These are phyloP conservation scores for Pseudocercospora fuligena DNA, from an alignment of 2,329 filamentous ascomycete species.

Conservation along the genomic window DNA sequence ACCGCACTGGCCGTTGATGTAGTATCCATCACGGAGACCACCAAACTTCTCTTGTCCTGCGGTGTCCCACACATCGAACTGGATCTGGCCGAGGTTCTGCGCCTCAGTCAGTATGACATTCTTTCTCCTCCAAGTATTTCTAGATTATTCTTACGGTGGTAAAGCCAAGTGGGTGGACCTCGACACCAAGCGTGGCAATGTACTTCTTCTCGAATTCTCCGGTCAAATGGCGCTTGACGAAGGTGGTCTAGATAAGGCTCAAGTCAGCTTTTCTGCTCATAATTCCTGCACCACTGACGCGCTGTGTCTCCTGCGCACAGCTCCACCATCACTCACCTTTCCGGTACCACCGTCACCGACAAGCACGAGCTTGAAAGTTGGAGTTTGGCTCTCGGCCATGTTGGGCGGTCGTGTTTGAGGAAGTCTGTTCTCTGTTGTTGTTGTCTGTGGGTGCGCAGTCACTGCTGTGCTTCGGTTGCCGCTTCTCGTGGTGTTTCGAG, in stretches of 20 bases:
- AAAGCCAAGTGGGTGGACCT: slow-evolving; percentile 98
- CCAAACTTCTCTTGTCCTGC: slow-evolving; percentile 99
- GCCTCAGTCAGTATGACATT: slow-evolving; percentile 8
- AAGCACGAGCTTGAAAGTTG: slow-evolving; percentile 99
- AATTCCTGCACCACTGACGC: not conserved
- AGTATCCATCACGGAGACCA: slow-evolving; percentile 98
- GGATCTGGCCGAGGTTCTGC: slow-evolving; percentile 89
- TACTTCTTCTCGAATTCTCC: slow-evolving; percentile 99
- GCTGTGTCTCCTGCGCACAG: not conserved
- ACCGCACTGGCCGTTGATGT: slow-evolving; percentile 99
- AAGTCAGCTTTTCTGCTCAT: not conserved
- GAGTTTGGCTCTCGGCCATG: slow-evolving; percentile 44
- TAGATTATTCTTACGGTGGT: slow-evolving; percentile 74
- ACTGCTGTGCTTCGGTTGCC: not conserved
- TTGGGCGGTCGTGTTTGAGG: slow-evolving; percentile 1
- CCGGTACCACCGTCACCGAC: slow-evolving; percentile 99
- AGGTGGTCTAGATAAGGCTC: slow-evolving; percentile 76
- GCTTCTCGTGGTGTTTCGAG: slow-evolving; percentile 1
- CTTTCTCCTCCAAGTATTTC: slow-evolving; percentile 25
- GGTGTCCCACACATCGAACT: slow-evolving; percentile 99
- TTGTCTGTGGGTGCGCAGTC: not conserved
- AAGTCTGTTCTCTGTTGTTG: not conserved
- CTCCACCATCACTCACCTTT: slow-evolving; percentile 71
- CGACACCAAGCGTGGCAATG: slow-evolving; percentile 98
- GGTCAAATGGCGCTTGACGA: slow-evolving; percentile 99